These are phyloP conservation scores for Colletotrichum acutatum DNA, from an alignment of 2,329 filamentous ascomycete species.

Conservation along the genomic window DNA sequence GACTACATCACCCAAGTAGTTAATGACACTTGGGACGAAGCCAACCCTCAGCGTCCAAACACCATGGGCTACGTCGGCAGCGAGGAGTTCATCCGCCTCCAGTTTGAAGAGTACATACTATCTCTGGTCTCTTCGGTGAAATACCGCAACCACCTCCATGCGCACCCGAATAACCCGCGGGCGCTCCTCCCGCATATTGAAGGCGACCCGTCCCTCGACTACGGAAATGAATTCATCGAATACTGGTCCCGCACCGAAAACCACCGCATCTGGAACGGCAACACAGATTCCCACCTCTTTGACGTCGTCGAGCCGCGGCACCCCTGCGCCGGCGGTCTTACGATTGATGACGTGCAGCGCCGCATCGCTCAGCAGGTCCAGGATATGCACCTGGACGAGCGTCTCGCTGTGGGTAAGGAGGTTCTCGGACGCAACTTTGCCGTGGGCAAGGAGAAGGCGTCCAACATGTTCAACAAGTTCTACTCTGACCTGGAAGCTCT, in stretches of 20 bases:
- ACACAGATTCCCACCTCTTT: slow-evolving; percentile 89
- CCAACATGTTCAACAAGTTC: slow-evolving; percentile 85
- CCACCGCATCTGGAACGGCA: slow-evolving; percentile 85
- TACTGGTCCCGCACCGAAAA: slow-evolving; percentile 91
- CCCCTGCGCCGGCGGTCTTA: slow-evolving; percentile 91
- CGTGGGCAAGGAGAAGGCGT: slow-evolving; percentile 88
- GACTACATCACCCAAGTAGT: slow-evolving; percentile 94
- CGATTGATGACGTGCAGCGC: slow-evolving; percentile 93
- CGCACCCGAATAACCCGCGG: slow-evolving; percentile 66
- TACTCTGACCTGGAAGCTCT: slow-evolving; percentile 87
- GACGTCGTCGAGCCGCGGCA: slow-evolving; percentile 94
- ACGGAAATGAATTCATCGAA: slow-evolving; percentile 85
- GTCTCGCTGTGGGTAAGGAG: slow-evolving; percentile 84
- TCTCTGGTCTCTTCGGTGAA: slow-evolving; percentile 90
- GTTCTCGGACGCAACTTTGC: slow-evolving; percentile 90
- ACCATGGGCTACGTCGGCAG: slow-evolving; percentile 95
- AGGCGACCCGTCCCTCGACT: slow-evolving; percentile 87
- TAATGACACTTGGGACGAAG: slow-evolving; percentile 95
- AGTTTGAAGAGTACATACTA: slow-evolving; percentile 96
- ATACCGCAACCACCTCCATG: slow-evolving; percentile 78
- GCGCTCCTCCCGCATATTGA: slow-evolving; percentile 74
- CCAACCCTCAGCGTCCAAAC: slow-evolving; percentile 89
- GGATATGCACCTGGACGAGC: slow-evolving; percentile 92
- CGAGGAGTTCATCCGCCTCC: slow-evolving; percentile 95
- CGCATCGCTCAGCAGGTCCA: slow-evolving; percentile 91